Evolutionary conservation across 805 yeast species (phyloP), one percentile per base, ranked within the genome.

Genomic region (Kodamaea neixiangensis): DNA sequence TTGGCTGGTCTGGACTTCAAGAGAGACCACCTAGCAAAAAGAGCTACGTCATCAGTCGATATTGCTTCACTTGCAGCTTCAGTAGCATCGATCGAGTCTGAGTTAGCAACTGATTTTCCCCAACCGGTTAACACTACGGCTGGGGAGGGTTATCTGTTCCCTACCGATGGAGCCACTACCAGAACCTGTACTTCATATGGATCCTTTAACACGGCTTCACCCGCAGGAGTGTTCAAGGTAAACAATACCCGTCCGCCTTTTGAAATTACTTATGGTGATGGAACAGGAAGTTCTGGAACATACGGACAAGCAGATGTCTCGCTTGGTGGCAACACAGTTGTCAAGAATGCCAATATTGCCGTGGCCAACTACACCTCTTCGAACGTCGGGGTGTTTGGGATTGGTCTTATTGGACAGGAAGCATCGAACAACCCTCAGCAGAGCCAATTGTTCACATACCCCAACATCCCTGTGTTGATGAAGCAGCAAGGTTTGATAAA

Each of bases 401-500:
- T 25, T 5, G 31, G 31, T 9, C 7, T 25, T 10, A 7, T 25
- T 9, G 31, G 11, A 25, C 31, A 25, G 11, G 31, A 25, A 25
- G 31, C 31, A 5, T 25, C 31, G 13, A 25, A 25, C 10, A 25
- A 7, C 10, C 31, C 31, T 5, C 7, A 13, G 13, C 31, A 3
- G 3, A 7, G 11, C 3, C 31, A 7, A 3, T 9, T 25, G 3
- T 25, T 25, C 11, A 25, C 31, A 3, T 25, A 25, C 10, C 31
- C 31, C 11, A 35, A 35, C 64, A 68, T 89, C 51, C 96, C 96
- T 0, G 57, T 75, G 48, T 77, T 78, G 53, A 66, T 89, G 72
- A 82, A 76, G 47, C 62, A 69, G 29, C 78, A 79, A 48, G 92
- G 91, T 0, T 59, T 79, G 37, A 87, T 83, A 53, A 59, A 75